phyloP scores from a whole-genome alignment of 352 stramenopile genomes.

The Globisporangium takayamanum region DNA sequence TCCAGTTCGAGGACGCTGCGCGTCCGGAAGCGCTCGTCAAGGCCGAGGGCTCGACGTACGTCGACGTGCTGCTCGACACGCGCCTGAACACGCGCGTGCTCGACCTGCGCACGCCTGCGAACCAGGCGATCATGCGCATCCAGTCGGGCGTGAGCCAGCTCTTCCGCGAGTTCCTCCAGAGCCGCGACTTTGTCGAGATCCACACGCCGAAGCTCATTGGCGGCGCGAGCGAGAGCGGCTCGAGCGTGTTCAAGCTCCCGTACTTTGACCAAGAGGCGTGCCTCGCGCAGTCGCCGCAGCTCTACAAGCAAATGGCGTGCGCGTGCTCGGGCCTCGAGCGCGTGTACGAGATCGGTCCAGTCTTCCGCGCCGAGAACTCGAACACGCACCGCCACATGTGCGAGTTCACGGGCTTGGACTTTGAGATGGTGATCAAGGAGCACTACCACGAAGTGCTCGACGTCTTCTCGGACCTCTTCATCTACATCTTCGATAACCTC shows the following conservation, averaged over 20 bases:
- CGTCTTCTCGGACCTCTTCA: conserved; percentile 98
- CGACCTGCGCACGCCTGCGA: conserved; percentile 97
- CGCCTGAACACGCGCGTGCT: conserved; percentile 95
- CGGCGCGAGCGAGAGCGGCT: conserved; percentile 95
- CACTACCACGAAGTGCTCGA: conserved; percentile 99
- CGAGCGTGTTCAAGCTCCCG: conserved; percentile 97
- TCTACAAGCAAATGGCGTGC: conserved; percentile 99
- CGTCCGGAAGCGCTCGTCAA: conserved; percentile 84
- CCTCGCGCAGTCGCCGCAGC: conserved; percentile 95
- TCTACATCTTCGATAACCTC: conserved; percentile 99
- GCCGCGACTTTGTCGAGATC: conserved; percentile 97
- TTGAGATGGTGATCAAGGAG: conserved; percentile 99
- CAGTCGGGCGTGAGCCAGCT: conserved; percentile 94
- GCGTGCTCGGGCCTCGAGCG: conserved; percentile 97
- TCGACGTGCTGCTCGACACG: conserved; percentile 87
- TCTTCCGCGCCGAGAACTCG: conserved; percentile 99
- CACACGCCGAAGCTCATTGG: conserved; percentile 98
- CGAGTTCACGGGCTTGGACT: conserved; percentile 99
- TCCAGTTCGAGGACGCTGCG: conserved; percentile 94
- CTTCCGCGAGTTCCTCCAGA: conserved; percentile 96
- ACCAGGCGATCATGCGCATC: conserved; percentile 98
- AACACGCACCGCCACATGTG: conserved; percentile 99
- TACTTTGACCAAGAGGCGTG: conserved; percentile 98
- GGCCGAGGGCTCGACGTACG: conserved; percentile 77
- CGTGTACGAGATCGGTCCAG: conserved; percentile 98